Base-by-base conservation (phyloP, 192 early-diverging fungal species). In the Funneliformis mosseae region DNA sequence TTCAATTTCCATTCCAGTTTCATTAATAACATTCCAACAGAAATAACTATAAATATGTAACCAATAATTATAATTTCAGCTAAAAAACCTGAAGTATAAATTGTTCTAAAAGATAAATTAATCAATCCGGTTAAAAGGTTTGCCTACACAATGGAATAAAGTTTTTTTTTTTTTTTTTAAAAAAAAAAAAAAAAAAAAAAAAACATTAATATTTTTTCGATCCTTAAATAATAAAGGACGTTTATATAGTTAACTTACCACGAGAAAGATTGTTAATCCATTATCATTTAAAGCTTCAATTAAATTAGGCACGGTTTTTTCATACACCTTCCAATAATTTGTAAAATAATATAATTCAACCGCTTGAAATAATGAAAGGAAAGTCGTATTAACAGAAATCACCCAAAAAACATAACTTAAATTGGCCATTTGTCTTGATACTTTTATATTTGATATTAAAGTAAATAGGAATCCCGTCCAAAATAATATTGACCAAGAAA, bases 121-220 rank as follows among this genome's bases (percentile, higher is more conserved):
- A 96, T 86, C 1, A 91, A 39, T 3, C 97, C 97, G 0, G 97
- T 99, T 62, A 96, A 79, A 7, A 97, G 50, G 81, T 99, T 99
- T 25, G 94, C 97, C 92, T 93, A 84, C 43, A 21, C 9, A 48
- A 60, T 63, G 16, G 80, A 80, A 63, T 82, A 48, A 8, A 18
- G 16, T 18, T 41, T 39, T 28, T 18, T 38, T 6, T 41, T 74
- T 74, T 64, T 43, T 67, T 50, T 27, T 12, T 74, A 81, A 67
- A 18, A 27, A 33, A 67, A 39, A 59, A 43, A 16, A 33, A 16
- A 25, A 46, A 70, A 73, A 38, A 55, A 60, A 55, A 50, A 59
- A n/a, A n/a, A n/a, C n/a, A 62, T 79, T 4, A 80, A 66, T 21
- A 41, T 12, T 55, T 59, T 27, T 21, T 75, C n/a, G 5, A 59